phyloP scores from a whole-genome alignment of 2,329 filamentous ascomycete genomes.

The Pseudogymnoascus sp. region DNA sequence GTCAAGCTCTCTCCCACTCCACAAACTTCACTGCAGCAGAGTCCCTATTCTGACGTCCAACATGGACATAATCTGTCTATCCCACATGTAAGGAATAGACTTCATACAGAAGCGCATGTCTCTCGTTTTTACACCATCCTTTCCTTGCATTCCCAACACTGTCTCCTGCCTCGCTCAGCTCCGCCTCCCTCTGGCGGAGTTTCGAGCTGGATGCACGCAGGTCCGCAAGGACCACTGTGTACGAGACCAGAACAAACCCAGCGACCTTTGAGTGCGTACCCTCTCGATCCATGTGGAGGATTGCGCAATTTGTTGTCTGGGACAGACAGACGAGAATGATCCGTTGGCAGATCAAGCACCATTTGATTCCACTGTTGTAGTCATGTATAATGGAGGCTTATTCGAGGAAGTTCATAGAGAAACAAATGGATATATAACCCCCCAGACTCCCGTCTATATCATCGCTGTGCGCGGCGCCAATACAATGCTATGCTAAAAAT shows the following conservation, averaged over 20 bases:
- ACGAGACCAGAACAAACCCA: slow-evolving; percentile 6
- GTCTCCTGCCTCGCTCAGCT: slow-evolving; percentile 6
- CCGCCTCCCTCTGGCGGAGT: slow-evolving; percentile 2
- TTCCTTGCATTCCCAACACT: not conserved
- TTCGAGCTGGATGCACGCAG: not conserved
- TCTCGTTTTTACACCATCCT: not conserved
- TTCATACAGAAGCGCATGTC: not conserved
- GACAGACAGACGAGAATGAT: not conserved
- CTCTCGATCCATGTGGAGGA: slow-evolving; percentile 7
- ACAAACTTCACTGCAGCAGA: not conserved
- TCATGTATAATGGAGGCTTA: not conserved
- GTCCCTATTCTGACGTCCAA: not conserved
- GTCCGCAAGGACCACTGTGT: not conserved
- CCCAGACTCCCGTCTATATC: not conserved
- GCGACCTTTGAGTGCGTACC: slow-evolving; percentile 6
- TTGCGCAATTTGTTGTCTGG: slow-evolving; percentile 6
- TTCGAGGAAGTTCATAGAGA: not conserved
- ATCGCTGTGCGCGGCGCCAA: not conserved
- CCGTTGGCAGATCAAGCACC: not conserved
- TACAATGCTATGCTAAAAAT: not conserved
- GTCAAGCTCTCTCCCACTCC: not conserved
- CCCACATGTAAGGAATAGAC: not conserved
- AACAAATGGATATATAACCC: not conserved
- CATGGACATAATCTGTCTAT: not conserved
- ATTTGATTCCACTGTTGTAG: not conserved